These are phyloP conservation scores for Phragmites australis DNA, from an alignment of 176 grass and related monocot species.

Conservation along the genomic window DNA sequence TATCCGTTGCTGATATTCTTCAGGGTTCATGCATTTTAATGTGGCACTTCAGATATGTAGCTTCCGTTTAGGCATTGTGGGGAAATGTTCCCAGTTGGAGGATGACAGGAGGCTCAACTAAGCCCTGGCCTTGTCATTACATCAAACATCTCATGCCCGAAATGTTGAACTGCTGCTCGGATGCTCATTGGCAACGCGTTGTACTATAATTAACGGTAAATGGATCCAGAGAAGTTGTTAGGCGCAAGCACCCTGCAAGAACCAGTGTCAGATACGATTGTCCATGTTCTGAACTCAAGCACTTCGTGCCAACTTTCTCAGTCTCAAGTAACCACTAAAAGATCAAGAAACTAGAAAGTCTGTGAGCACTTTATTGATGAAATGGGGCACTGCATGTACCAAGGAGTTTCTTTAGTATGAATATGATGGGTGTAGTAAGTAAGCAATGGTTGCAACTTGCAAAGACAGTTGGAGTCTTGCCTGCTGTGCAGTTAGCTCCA, in stretches of 20 bases:
- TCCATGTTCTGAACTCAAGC: conserved; percentile 1
- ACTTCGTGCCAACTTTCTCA: not conserved
- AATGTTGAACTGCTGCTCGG: conserved; percentile 12
- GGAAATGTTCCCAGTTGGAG: not conserved
- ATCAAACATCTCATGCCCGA: not conserved
- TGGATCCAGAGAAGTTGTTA: not conserved
- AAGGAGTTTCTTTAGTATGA: not conserved
- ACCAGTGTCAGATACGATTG: not conserved
- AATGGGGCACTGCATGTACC: not conserved
- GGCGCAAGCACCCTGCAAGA: not conserved
- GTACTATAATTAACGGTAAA: not conserved
- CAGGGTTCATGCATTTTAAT: conserved; percentile 18
- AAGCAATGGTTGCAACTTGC: not conserved
- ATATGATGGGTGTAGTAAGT: not conserved
- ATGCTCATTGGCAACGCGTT: not conserved
- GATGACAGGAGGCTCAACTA: not conserved
- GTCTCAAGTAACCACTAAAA: not conserved
- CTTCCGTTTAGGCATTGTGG: not conserved
- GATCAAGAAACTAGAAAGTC: not conserved
- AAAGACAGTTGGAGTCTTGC: not conserved
- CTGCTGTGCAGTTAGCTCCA: not conserved
- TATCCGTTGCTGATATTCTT: not conserved
- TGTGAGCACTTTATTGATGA: not conserved
- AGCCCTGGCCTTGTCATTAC: not conserved
- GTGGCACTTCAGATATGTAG: not conserved